Conservation (phyloP, 2,329 filamentous ascomycete species). For the Pseudonectria buxi region DNA sequence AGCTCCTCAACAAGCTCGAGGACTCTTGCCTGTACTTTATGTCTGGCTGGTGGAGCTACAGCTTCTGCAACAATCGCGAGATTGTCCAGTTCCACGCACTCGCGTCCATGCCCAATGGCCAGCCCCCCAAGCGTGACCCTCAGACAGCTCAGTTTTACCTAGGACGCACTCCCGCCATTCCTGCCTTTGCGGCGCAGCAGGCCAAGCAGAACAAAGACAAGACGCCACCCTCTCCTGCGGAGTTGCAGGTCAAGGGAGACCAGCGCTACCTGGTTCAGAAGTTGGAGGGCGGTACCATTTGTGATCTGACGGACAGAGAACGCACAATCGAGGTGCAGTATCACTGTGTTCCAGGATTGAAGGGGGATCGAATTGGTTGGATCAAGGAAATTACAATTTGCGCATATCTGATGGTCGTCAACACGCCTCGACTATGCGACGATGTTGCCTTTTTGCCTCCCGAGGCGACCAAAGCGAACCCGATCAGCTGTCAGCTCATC, state of each 20-base stretch:
- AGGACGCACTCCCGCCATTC: constrained; percentile 44
- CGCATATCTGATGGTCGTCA: constrained; percentile 86
- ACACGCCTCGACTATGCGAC: constrained; percentile 80
- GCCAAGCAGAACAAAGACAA: constrained; percentile 18
- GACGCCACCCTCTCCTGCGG: constrained; percentile 39
- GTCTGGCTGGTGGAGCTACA: constrained; percentile 93
- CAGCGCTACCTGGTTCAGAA: constrained; percentile 81
- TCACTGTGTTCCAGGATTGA: constrained; percentile 68
- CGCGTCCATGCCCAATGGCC: constrained; percentile 57
- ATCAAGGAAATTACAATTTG: constrained; percentile 92
- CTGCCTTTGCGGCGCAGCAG: constrained; percentile 21
- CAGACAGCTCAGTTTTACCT: constrained; percentile 70
- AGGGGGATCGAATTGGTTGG: constrained; percentile 72
- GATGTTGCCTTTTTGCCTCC: constrained; percentile 83
- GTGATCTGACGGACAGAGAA: constrained; percentile 76
- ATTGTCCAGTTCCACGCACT: constrained; percentile 88
- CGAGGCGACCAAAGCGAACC: constrained; percentile 66
- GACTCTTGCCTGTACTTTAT: constrained; percentile 77
- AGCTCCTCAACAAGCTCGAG: constrained; percentile 71
- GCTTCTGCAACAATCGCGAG: constrained; percentile 83
- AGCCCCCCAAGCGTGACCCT: constrained; percentile 71
- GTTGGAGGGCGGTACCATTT: constrained; percentile 71
- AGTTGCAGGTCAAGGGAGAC: constrained; percentile 75
- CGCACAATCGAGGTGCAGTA: constrained; percentile 80
- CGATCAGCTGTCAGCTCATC: constrained; percentile 70